Evolutionary conservation across 768 basidiomycete genomes (phyloP).

Genomic region (Trametes cubensis): DNA sequence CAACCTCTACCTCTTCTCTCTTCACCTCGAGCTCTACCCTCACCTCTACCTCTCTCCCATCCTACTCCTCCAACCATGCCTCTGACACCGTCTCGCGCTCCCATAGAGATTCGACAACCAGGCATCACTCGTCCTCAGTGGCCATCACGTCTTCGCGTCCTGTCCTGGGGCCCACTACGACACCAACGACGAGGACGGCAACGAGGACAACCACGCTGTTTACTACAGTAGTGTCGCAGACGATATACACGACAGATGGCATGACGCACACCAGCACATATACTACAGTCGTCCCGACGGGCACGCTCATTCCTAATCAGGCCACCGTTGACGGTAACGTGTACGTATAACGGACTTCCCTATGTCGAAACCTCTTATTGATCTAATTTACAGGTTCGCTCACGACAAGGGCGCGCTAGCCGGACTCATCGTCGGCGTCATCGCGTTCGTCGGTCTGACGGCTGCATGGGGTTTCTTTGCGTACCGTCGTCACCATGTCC

Average conservation of each 20-base stretch:
- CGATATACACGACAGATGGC: conserved; percentile 23
- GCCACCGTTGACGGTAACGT: conserved; percentile 9
- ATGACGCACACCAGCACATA: conserved; percentile 16
- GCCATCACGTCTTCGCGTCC: conserved; percentile 2
- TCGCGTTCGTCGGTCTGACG: conserved; percentile 27
- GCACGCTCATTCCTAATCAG: conserved; percentile 28
- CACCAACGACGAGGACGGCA: conserved; percentile 2
- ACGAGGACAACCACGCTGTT: conserved; percentile 8
- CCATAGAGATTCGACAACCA: neutral
- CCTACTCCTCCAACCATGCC: neutral
- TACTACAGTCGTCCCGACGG: conserved; percentile 26
- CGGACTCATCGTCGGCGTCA: conserved; percentile 28
- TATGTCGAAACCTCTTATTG: neutral
- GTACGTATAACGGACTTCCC: conserved; percentile 14
- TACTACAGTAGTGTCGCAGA: conserved; percentile 20
- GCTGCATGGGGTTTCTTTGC: conserved; percentile 25
- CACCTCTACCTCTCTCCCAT: neutral
- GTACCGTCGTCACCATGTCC: conserved; percentile 27
- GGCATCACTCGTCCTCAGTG: neutral
- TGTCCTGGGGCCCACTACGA: neutral
- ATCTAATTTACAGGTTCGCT: conserved; percentile 19
- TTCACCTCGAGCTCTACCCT: neutral
- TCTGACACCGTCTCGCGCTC: neutral
- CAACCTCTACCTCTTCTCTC: neutral
- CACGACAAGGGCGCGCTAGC: conserved; percentile 31